Base-by-base conservation (phyloP, 2,329 filamentous ascomycete species). In the Beauveria brongniartii region DNA sequence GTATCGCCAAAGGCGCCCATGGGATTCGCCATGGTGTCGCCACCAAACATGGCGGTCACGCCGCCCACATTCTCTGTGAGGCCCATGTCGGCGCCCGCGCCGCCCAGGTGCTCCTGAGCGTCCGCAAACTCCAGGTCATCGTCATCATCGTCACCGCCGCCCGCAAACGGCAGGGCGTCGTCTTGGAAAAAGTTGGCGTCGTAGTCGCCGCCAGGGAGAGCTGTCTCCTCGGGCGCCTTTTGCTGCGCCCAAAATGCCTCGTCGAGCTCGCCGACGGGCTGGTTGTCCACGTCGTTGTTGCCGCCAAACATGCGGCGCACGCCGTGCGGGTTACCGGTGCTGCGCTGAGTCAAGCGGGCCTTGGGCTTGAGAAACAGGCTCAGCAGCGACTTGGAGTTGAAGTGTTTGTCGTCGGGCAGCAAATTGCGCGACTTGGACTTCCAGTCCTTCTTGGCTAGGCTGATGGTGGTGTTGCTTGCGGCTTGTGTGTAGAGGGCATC, bases 131-230 rank as follows among this genome's bases (percentile, higher is more conserved):
- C 87, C 63, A 82, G 69, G 57, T 89, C 87, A 53, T 89, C 87
- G 59, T 90, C 88, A 47, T 88, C 86, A 30, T 81, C 80, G 20
- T 82, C 73, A 52, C 80, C 78, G 5, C 79, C 85, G 12, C 83
- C 86, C 1, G 83, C 78, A 67, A 91, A 83, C 1, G 87, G 86
- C 65, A 92, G 77, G 1, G 83, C 88, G 67, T 93, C 90, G 69
- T 97, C 94, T 68, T 94, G 89, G 78, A 97, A 99, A 82, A 97
- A 99, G 73, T 97, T 90, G 62, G 94, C 93, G 72, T 97, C 92
- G 74, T 97, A 99, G 70, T 95, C 88, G 63, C 92, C 92, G 67
- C 85, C 80, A 3, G 82, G 81, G 43, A 82, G 73, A 1, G 76
- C 81, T 3, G 78, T 82, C 50, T 85, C 85, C 26, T 88, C 86